Conservation (phyloP, 83 land plant species). For the Diphasiastrum complanatum region DNA sequence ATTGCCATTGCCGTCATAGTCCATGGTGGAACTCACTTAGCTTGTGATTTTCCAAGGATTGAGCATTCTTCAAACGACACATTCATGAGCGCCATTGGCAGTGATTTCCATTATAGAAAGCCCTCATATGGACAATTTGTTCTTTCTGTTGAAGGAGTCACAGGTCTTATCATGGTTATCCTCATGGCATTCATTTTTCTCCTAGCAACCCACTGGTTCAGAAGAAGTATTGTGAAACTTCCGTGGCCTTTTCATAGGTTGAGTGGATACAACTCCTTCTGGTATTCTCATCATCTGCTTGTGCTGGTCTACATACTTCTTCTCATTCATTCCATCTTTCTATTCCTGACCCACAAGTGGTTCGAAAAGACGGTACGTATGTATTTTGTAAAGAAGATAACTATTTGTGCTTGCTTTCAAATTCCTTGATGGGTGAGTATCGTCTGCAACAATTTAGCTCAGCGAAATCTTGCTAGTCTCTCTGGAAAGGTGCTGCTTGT, state of each 20-base stretch:
- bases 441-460: too few relatives aligned
- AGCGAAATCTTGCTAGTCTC: too few relatives aligned
- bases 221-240: conserved; percentile 52
- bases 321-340: conserved; percentile 58
- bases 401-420: too few relatives aligned
- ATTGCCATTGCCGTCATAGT: conserved; percentile 51
- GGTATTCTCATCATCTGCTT: conserved; percentile 92
- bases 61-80: conserved; percentile 27
- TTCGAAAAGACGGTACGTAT: conserved; percentile 55
- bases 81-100: conserved; percentile 34
- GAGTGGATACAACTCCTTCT: conserved; percentile 93
- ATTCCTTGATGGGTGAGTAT: too few relatives aligned
- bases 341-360: conserved; percentile 66
- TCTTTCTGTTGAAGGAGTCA: conserved; percentile 47
- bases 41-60: conserved; percentile 76
- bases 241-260: conserved; percentile 76
- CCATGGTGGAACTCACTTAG: conserved; percentile 65
- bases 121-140: conserved; percentile 57
- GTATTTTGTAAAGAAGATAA: neutral
- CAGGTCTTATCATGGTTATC: conserved; percentile 73
- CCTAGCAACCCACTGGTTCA: conserved; percentile 60
- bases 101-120: conserved; percentile 42
- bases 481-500: too few relatives aligned
- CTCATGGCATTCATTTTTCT: conserved; percentile 69
- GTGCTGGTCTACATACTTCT: conserved; percentile 68